phyloP scores from a whole-genome alignment of 2,329 filamentous ascomycete species.

The Trichoderma sp. region DNA sequence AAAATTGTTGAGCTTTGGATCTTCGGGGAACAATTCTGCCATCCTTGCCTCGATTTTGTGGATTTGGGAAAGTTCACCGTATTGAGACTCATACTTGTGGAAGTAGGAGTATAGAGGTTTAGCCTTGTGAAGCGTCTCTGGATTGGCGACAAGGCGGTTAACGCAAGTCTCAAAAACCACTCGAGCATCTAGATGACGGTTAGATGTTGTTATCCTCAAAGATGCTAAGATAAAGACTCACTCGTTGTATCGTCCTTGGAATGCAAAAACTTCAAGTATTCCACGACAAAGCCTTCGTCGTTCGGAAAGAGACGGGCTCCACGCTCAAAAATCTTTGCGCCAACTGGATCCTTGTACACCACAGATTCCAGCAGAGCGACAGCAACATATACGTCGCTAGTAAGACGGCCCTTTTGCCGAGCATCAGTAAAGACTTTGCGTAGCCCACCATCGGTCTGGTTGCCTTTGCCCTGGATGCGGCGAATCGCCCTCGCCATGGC shows the following conservation, averaged over 20 bases:
- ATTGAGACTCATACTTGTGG: constrained; percentile 92
- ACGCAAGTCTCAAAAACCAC: constrained; percentile 96
- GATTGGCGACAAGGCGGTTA: constrained; percentile 72
- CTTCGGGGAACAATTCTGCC: constrained; percentile 87
- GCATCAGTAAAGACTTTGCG: constrained; percentile 88
- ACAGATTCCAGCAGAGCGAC: constrained; percentile 91
- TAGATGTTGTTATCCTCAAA: constrained; percentile 17
- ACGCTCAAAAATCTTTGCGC: constrained; percentile 92
- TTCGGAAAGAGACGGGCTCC: constrained; percentile 91
- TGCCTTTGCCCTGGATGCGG: constrained; percentile 82
- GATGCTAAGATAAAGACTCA: constrained; percentile 46
- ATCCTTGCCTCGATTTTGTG: constrained; percentile 88
- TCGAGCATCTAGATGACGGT: constrained; percentile 66
- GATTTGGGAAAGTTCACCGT: constrained; percentile 88
- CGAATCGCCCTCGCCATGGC: constrained; percentile 91
- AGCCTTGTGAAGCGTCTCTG: constrained; percentile 69
- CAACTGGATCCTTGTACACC: constrained; percentile 90
- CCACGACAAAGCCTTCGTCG: constrained; percentile 87
- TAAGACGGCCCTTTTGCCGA: constrained; percentile 79
- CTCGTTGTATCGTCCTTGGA: constrained; percentile 90
- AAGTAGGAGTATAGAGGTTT: constrained; percentile 88
- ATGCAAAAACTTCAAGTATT: constrained; percentile 93
- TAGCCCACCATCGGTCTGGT: constrained; percentile 66
- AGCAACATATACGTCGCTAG: constrained; percentile 91
- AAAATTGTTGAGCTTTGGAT: constrained; percentile 73